Evolutionary conservation across 305 asterid species (phyloP).

Genomic region (Solanum chacoense): DNA sequence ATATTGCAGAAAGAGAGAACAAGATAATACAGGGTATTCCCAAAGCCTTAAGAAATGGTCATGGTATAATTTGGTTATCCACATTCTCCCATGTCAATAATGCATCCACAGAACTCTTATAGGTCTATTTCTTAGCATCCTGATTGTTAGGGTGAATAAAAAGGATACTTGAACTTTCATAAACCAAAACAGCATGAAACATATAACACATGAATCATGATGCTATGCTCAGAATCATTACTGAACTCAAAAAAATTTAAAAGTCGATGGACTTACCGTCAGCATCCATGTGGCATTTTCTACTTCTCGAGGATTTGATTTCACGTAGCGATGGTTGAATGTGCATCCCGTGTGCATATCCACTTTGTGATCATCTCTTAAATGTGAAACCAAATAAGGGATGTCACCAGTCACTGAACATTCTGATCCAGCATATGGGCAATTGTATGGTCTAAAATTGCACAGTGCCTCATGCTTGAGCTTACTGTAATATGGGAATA

Average conservation of each 20-base stretch:
- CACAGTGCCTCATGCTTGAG: constrained; percentile 66
- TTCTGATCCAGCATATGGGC: constrained; percentile 78
- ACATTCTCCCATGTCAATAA: neutral
- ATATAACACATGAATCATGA: neutral
- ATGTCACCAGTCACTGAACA: constrained; percentile 64
- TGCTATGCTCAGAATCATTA: neutral
- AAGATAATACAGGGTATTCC: neutral
- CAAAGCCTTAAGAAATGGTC: neutral
- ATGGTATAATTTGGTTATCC: neutral
- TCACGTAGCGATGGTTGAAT: constrained; percentile 73
- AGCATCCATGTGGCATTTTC: constrained; percentile 89
- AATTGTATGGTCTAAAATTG: constrained; percentile 54
- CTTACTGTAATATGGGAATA: constrained; percentile 73
- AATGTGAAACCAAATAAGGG: constrained; percentile 59
- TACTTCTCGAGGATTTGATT: constrained; percentile 81
- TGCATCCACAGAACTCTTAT: neutral
- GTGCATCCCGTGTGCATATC: constrained; percentile 81
- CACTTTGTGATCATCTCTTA: constrained; percentile 74
- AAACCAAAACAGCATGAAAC: neutral
- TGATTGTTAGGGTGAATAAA: neutral
- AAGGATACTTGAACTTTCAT: neutral
- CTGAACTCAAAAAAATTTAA: constrained; percentile 4
- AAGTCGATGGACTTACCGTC: constrained; percentile 38
- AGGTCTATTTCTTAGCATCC: neutral
- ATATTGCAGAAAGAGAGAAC: neutral